Evolutionary conservation across 2,329 filamentous ascomycete species (phyloP), one percentile per base, ranked within the genome.

Genomic region (Colletotrichum viniferum): DNA sequence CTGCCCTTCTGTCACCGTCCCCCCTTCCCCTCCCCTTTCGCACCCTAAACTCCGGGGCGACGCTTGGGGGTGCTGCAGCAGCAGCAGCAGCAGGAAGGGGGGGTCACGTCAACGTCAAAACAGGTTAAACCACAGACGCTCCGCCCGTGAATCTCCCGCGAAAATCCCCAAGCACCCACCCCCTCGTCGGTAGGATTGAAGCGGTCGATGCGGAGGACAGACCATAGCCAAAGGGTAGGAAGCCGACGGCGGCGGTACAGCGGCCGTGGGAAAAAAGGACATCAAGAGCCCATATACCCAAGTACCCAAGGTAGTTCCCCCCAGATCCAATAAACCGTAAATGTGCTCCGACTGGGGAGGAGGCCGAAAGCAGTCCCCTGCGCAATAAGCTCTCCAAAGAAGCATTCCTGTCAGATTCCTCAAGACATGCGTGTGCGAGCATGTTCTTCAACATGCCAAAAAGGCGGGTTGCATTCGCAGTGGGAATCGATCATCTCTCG

Each of bases 71-170:
- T 56, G 52, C 21, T 9, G 13, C 24, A 14, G n/a, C 24, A 24
- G 24, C 24, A 24, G 21, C 55, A 16, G 21, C 55, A 58, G 8
- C n/a, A 18, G 24, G 14, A 30, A 5, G 55, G 24, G 24, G 24
- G 55, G 28, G 26, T n/a, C 58, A 72, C 55, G 62, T 36, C 62
- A 72, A 43, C 38, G 69, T 63, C 73, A 64, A 34, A 64, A 68
- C 69, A 26, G 60, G 24, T 21, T 36, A 48, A 32, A 63, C 38
- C 69, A 68, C 63, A 73, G 73, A 73, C 69, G 43, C 21, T 30
- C 68, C 68, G 56, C 36, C 63, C 58, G 73, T 68, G 63, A 73
- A 73, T 73, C 69, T 73, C 69, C 73, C 73, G 69, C 43, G 58
- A 73, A 58, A 68, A 75, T 52, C 18, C 60, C 34, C 58, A 52